Percentiles rank a stretch among this genome's conserved stretches.
These are phyloP conservation scores for Mycena venus DNA, from an alignment of 768 basidiomycete genomes.

Conservation along the genomic window DNA sequence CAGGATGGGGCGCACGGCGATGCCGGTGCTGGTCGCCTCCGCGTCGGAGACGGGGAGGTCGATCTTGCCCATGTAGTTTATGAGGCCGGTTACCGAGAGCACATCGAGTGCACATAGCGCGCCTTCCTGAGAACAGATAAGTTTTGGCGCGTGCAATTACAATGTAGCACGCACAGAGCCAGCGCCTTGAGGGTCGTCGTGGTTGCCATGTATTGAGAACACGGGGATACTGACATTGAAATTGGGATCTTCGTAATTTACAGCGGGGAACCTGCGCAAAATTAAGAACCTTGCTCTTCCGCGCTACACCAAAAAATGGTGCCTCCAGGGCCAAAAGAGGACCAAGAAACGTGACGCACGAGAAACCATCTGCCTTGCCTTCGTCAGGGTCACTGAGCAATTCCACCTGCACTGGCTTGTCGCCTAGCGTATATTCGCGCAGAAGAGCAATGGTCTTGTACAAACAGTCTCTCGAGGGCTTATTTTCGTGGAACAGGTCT, in stretches of 20 bases:
- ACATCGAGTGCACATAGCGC: conserved; percentile 96
- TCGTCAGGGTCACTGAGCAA: conserved; percentile 94
- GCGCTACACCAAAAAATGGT: too few species aligned
- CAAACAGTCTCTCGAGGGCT: conserved; percentile 90
- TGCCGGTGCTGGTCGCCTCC: conserved; percentile 77
- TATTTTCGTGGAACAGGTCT: conserved; percentile 98
- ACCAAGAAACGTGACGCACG: conserved; percentile 67
- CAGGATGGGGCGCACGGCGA: conserved; percentile 91
- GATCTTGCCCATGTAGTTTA: conserved; percentile 99
- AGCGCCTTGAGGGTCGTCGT: conserved; percentile 98
- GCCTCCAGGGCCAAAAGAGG: too few species aligned
- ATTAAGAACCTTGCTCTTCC: too few species aligned
- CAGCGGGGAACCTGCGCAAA: conserved; percentile 84
- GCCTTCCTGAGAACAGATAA: conserved; percentile 75
- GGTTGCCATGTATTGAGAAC: conserved; percentile 99
- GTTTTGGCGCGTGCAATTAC: neutral
- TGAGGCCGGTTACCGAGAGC: conserved; percentile 90
- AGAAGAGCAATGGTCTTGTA: conserved; percentile 92
- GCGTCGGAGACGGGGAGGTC: conserved; percentile 85
- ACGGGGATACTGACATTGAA: conserved; percentile 96
- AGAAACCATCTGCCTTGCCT: conserved; percentile 87
- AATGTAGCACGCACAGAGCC: conserved; percentile 73
- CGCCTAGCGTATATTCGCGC: conserved; percentile 90
- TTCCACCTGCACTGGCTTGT: conserved; percentile 92
- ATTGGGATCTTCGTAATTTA: conserved; percentile 98